These are phyloP conservation scores for Phytophthora ohioensis DNA, from an alignment of 352 stramenopile species.

Conservation along the genomic window DNA sequence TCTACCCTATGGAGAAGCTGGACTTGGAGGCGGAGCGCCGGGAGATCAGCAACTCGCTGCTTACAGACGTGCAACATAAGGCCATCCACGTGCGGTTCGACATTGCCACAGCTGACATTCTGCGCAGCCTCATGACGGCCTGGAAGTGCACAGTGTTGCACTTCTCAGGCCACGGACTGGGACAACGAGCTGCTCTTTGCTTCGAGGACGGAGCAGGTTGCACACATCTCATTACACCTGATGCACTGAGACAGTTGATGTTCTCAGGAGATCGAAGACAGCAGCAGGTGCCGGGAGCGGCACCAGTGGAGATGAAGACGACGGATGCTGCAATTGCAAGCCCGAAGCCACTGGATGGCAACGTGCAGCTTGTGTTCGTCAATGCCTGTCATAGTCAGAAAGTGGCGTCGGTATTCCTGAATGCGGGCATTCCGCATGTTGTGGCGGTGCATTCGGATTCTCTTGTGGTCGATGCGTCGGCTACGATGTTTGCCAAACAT, in stretches of 20 bases:
- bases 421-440: constrained; percentile 91
- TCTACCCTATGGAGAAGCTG: constrained; percentile 87
- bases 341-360: constrained; percentile 36
- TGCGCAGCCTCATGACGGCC: constrained; percentile 81
- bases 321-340: background rate
- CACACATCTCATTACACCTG: constrained; percentile 79
- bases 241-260: constrained; percentile 70
- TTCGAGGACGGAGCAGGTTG: constrained; percentile 82
- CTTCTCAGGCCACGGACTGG: constrained; percentile 82
- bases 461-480: constrained; percentile 74
- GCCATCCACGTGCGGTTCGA: constrained; percentile 83
- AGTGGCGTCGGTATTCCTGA: constrained; percentile 89
- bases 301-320: constrained; percentile 25
- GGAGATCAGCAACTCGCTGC: constrained; percentile 74
- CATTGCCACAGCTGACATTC: constrained; percentile 78
- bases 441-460: constrained; percentile 89
- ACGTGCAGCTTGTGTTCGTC: constrained; percentile 81
- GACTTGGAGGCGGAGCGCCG: constrained; percentile 78
- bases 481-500: constrained; percentile 87
- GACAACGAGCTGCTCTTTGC: constrained; percentile 71
- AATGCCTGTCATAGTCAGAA: constrained; percentile 89
- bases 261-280: constrained; percentile 55
- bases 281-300: constrained; percentile 32
- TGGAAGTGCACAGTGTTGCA: constrained; percentile 81
- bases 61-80: constrained; percentile 78